These are phyloP conservation scores for Cystobasidium onofrii DNA, from an alignment of 768 basidiomycete genomes.

Conservation along the genomic window DNA sequence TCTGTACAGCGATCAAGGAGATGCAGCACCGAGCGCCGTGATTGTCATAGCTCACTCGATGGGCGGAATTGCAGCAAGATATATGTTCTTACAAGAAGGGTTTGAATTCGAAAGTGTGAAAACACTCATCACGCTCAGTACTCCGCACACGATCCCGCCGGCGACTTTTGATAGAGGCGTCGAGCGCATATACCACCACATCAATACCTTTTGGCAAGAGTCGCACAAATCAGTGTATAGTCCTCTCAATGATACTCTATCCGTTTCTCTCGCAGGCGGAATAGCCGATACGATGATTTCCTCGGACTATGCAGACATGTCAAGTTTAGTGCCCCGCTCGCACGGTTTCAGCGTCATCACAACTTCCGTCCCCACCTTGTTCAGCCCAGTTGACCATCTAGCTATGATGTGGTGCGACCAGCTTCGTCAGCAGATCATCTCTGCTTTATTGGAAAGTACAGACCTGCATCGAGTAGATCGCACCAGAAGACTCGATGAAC, in stretches of 20 bases:
- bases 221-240: conserved; percentile 34
- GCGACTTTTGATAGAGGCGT: conserved; percentile 75
- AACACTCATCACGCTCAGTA: conserved; percentile 88
- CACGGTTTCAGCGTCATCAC: conserved; percentile 58
- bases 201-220: conserved; percentile 49
- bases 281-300: conserved; percentile 84
- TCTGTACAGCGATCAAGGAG: conserved; percentile 53
- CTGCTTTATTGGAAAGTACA: conserved; percentile 35
- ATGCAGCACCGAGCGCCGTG: conserved; percentile 52
- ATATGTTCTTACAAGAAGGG: conserved; percentile 60
- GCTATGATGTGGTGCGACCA: conserved; percentile 99
- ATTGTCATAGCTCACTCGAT: conserved; percentile 89
- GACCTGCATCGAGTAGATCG: conserved; percentile 6
- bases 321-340: conserved; percentile 51
- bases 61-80: conserved; percentile 85
- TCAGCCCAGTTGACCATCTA: conserved; percentile 90
- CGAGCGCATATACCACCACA: conserved; percentile 58
- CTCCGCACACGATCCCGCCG: conserved; percentile 80
- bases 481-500: not conserved
- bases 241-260: conserved; percentile 29
- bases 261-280: conserved; percentile 83
- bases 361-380: conserved; percentile 76
- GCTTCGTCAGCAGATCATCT: conserved; percentile 55
- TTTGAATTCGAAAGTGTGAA: conserved; percentile 50
- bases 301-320: conserved; percentile 73